phyloP scores from a whole-genome alignment of 805 yeast genomes.

The Metschnikowia koreensis region DNA sequence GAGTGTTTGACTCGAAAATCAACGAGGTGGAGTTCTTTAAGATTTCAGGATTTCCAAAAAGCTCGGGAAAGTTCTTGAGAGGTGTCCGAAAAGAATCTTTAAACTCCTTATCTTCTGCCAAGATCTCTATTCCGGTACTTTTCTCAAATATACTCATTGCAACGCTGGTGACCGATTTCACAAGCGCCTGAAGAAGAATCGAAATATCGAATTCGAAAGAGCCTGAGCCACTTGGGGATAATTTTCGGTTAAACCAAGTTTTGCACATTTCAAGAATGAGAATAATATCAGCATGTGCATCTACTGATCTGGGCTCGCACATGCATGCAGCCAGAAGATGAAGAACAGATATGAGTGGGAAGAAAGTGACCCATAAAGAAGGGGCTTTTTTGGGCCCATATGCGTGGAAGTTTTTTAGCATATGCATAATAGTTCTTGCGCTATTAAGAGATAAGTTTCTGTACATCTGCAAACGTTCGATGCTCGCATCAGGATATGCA shows the following conservation, averaged over 20 bases:
- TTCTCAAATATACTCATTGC: conserved; percentile 23
- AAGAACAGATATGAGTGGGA: conserved; percentile 34
- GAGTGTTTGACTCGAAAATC: conserved; percentile 8
- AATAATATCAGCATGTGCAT: conserved; percentile 26
- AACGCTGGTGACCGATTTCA: conserved; percentile 22
- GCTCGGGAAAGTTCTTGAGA: conserved; percentile 19
- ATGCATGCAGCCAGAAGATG: conserved; percentile 30
- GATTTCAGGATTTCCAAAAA: conserved; percentile 5
- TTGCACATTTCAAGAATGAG: conserved; percentile 24
- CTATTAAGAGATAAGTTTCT: conserved; percentile 30
- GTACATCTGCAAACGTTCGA: conserved; percentile 19
- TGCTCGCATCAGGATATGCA: conserved; percentile 16
- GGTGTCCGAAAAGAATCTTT: conserved; percentile 15
- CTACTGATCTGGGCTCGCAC: conserved; percentile 29
- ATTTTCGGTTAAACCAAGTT: conserved; percentile 10
- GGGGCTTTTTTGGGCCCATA: conserved; percentile 22
- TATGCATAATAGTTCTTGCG: conserved; percentile 34
- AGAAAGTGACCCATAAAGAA: conserved; percentile 32
- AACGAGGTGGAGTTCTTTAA: conserved; percentile 1
- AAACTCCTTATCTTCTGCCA: conserved; percentile 16
- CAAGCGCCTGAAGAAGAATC: conserved; percentile 18
- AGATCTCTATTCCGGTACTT: conserved; percentile 16
- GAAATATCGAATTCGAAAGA: conserved; percentile 8
- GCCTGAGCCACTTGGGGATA: conserved; percentile 2
- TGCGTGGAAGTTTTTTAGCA: conserved; percentile 22